phyloP scores from a whole-genome alignment of 2,329 filamentous ascomycete species.

The Parasarocladium wereldwijsianum region DNA sequence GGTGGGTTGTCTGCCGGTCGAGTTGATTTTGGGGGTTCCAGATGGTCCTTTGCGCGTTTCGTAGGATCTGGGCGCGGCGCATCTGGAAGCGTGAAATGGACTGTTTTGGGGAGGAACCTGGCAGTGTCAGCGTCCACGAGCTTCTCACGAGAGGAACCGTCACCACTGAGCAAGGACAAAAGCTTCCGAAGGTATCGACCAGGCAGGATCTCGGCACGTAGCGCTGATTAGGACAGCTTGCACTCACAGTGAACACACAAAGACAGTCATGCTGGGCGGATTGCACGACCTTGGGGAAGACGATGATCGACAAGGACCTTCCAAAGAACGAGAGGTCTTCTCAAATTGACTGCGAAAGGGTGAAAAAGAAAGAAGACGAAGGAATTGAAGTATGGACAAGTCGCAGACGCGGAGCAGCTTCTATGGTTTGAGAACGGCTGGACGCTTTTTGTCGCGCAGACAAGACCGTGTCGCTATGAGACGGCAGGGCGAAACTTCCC shows the following conservation, averaged over 20 bases:
- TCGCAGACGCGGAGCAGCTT: too few species aligned
- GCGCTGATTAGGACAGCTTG: not conserved
- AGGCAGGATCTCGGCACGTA: not conserved
- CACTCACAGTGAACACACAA: slow-evolving; percentile 24
- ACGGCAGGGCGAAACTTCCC: too few species aligned
- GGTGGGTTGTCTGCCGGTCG: slow-evolving; percentile 18
- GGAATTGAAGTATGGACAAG: too few species aligned
- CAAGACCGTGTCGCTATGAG: too few species aligned
- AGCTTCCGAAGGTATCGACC: not conserved
- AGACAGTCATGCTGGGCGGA: slow-evolving; percentile 23
- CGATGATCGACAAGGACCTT: too few species aligned
- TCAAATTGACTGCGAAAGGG: not conserved
- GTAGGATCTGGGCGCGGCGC: slow-evolving; percentile 20
- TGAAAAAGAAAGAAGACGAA: not conserved
- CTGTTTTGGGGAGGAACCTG: slow-evolving; percentile 84
- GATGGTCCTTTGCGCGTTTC: slow-evolving; percentile 13
- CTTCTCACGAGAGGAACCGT: slow-evolving; percentile 2
- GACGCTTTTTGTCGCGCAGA: not conserved
- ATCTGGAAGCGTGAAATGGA: slow-evolving; percentile 65
- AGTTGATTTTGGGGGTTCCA: slow-evolving; percentile 8
- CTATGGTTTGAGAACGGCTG: too few species aligned
- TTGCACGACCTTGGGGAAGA: not conserved
- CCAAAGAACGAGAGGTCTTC: too few species aligned
- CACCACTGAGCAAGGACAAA: not conserved
- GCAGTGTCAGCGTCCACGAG: not conserved